Conservation (phyloP, 2,329 filamentous ascomycete species). For the Botrytis medusae region DNA sequence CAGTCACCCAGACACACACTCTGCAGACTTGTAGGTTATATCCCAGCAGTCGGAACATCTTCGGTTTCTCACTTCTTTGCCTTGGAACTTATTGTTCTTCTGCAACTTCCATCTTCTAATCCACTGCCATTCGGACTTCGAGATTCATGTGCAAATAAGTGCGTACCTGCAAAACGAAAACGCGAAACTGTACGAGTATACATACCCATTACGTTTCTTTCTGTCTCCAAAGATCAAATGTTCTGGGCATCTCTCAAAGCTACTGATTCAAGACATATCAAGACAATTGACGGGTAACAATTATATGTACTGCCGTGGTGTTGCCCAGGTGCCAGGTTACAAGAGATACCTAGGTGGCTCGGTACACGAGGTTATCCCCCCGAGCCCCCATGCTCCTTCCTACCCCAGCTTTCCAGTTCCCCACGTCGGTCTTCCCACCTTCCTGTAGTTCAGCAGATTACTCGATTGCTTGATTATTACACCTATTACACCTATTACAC, state of each 20-base stretch:
- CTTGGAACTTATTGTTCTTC: neutral
- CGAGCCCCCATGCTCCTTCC: constrained; percentile 1
- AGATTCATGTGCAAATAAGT: neutral
- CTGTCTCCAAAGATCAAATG: no score
- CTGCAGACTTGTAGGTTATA: neutral
- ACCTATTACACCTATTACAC: neutral
- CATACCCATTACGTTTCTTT: neutral
- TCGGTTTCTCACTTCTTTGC: neutral
- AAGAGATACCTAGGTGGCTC: neutral
- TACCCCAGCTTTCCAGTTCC: constrained; percentile 13
- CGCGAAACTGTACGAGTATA: neutral
- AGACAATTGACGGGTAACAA: neutral
- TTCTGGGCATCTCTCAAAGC: neutral
- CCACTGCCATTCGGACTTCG: neutral
- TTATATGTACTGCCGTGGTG: neutral
- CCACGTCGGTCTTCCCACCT: constrained; percentile 2
- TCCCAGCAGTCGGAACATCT: neutral
- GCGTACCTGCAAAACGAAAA: neutral
- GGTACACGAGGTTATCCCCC: neutral
- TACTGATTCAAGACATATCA: neutral
- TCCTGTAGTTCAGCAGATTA: neutral
- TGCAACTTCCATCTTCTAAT: neutral
- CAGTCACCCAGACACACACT: neutral
- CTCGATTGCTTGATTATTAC: neutral
- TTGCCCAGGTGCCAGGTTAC: neutral